Base-by-base conservation (phyloP, 192 early-diverging fungal genomes). In the Umbelopsis sp. region DNA sequence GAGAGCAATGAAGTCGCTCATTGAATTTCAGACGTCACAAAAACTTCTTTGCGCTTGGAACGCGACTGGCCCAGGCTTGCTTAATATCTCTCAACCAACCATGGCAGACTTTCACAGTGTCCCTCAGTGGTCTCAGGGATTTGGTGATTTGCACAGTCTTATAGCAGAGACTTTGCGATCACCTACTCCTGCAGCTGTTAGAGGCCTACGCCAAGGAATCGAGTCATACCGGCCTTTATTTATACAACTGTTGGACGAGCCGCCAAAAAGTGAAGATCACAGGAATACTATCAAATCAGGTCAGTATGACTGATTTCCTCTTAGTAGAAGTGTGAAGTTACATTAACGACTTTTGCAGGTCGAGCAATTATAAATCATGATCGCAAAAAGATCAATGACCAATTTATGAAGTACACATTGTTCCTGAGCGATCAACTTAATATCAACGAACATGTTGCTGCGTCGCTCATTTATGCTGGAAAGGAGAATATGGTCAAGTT, bases 371-470 rank as follows among this genome's bases (percentile, higher is more conserved):
- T 93, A 55, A 87, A 89, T 22, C 83, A 88, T 37, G 83, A 80
- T 44, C 67, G 79, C 33, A 80, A 82, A 71, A 81, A 88, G 67
- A 84, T 91, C 71, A 93, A 89, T 75, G 80, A 79, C n/a, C 85
- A 90, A 16, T 95, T 94, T 72, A 83, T 82, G 67, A 67, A 79
- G 18, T 82, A 87, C 33, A 86, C 86, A 9, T 74, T 90, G 64
- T 81, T 88, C 72, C 71, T 98, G 35, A 92, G 93, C 2, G 93
- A 95, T 74, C 84, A 93, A 68, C 81, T 98, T 30, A 83, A 89
- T 23, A 82, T 96, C 49, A 88, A 92, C 79, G 95, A 96, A 73
- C 82, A 88, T 66, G 69, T 85, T 12, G 95, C 94, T 5, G 84
- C 91, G 3, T 78, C 86, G 8, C 55, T 77, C 95, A 35, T 76